These are phyloP conservation scores for Aspergillus hiratsukae DNA, from an alignment of 2,329 filamentous ascomycete genomes.

Conservation along the genomic window DNA sequence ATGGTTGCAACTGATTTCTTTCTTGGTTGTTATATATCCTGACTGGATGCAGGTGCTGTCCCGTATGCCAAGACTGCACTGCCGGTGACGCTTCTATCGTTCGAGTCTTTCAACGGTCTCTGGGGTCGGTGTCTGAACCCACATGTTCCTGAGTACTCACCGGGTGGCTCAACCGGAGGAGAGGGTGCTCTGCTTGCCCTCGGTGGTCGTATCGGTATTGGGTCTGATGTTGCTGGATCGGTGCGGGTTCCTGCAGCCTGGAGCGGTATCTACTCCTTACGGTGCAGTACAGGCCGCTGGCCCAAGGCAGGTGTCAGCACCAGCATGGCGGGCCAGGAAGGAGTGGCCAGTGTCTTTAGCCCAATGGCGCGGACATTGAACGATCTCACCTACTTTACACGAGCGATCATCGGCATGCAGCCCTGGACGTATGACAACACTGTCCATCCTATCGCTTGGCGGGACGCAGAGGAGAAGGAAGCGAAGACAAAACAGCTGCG, in stretches of 20 bases:
- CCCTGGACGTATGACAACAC: conserved; percentile 87
- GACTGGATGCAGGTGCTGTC: conserved; percentile 58
- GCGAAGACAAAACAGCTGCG: conserved; percentile 61
- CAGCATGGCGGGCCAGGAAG: conserved; percentile 89
- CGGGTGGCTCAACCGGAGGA: conserved; percentile 82
- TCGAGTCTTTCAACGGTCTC: conserved; percentile 73
- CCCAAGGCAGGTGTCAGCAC: conserved; percentile 79
- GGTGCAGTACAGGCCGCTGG: conserved; percentile 87
- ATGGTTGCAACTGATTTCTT: conserved; percentile 4
- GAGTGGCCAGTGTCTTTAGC: conserved; percentile 81
- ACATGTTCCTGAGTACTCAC: conserved; percentile 76
- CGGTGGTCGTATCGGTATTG: conserved; percentile 80
- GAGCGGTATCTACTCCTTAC: conserved; percentile 79
- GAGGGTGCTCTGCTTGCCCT: conserved; percentile 78
- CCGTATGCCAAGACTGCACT: conserved; percentile 92
- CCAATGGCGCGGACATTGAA: conserved; percentile 85
- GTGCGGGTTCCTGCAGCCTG: conserved; percentile 85
- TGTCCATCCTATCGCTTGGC: conserved; percentile 81
- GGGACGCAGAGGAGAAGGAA: conserved; percentile 56
- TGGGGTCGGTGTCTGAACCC: conserved; percentile 84
- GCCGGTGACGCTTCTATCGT: conserved; percentile 79
- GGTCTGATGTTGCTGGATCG: conserved; percentile 85
- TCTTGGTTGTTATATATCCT: background rate
- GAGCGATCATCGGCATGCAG: conserved; percentile 70
- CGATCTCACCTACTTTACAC: conserved; percentile 80